Evolutionary conservation across 441 rosid species (phyloP), one percentile per base, ranked within the genome.

Genomic region (Populus hybrid): DNA sequence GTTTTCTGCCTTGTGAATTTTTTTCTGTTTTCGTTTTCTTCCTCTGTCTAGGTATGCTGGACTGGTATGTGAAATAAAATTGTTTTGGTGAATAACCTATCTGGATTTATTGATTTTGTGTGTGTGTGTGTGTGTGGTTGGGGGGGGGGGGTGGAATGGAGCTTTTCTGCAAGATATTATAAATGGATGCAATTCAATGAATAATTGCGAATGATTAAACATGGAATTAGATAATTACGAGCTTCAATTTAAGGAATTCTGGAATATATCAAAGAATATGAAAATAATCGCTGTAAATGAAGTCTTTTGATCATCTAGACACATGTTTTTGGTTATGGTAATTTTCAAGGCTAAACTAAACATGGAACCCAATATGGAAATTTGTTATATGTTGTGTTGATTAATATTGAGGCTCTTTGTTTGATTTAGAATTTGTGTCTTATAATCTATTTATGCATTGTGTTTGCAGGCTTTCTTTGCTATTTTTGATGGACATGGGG

Each of bases 401-500:
- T 59, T 59, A 8, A 59, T 10, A 61, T 61, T 59, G 23, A 6
- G 64, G 23, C 64, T 7, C 3, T 38, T 28, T 30, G 46, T 12
- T 21, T 46, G 72, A 28, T 35, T n/a, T 38, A 4, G n/a, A 21
- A 24, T 11, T n/a, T 24, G 10, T 42, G 67, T 69, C 64, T 59
- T 20, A 20, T n/a, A 2, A 59, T 69, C 46, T 34, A 34, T 69
- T 1, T 35, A 26, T 28, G 57, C 7, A 16, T 2, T 57, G 50
- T 30, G 21, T 67, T 10, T 84, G 74, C 85, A 92, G 91, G 97
- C 91, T 40, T 75, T 93, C 54, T 95, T 91, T 81, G 96, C 98
- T 35, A 84, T 95, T 12, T 95, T 88, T 67, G 99, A 95, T 73
- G 99, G 99, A 72, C 99, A 95, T 83, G 96, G 98, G 8, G 95